Percentiles rank a stretch among this genome's conserved stretches.
phyloP scores from a whole-genome alignment of 2,329 filamentous ascomycete genomes.

The Tolypocladium sp. region DNA sequence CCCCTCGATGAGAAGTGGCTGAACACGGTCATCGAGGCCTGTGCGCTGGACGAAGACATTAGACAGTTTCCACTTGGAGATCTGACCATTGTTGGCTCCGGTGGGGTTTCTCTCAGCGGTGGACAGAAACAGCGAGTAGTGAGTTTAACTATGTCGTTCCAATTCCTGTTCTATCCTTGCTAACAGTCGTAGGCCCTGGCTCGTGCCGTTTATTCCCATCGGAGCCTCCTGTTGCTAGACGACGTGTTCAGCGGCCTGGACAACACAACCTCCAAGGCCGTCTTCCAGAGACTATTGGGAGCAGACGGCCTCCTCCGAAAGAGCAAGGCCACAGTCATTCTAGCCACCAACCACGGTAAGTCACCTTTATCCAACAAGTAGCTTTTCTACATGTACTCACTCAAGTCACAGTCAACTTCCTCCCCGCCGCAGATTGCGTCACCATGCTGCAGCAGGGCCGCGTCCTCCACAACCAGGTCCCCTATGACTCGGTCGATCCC shows the following conservation, averaged over 20 bases:
- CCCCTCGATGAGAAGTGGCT: slow-evolving; percentile 18
- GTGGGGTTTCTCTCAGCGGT: slow-evolving; percentile 31
- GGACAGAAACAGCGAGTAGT: slow-evolving; percentile 34
- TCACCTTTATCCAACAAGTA: not conserved
- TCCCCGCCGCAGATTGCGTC: slow-evolving; percentile 13
- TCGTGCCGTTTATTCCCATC: slow-evolving; percentile 33
- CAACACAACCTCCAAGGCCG: slow-evolving; percentile 27
- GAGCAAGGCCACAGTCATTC: slow-evolving; percentile 27
- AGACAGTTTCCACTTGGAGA: slow-evolving; percentile 19
- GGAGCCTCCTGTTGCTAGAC: slow-evolving; percentile 32
- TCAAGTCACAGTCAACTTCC: slow-evolving; percentile 4
- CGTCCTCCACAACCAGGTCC: slow-evolving; percentile 14
- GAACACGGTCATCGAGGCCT: slow-evolving; percentile 18
- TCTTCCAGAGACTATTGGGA: slow-evolving; percentile 33
- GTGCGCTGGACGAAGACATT: slow-evolving; percentile 25
- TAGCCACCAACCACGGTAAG: slow-evolving; percentile 25
- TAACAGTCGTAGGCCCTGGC: slow-evolving; percentile 27
- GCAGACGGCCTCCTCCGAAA: slow-evolving; percentile 28
- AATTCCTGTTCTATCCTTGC: not conserved
- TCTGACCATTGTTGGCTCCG: slow-evolving; percentile 27
- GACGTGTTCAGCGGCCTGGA: slow-evolving; percentile 38
- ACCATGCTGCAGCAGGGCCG: slow-evolving; percentile 13
- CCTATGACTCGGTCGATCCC: slow-evolving; percentile 8
- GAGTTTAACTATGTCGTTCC: slow-evolving; percentile 4
- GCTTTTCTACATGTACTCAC: not conserved